Base-by-base conservation (phyloP, 805 yeast genomes). In the Yamadazyma ubonensis region DNA sequence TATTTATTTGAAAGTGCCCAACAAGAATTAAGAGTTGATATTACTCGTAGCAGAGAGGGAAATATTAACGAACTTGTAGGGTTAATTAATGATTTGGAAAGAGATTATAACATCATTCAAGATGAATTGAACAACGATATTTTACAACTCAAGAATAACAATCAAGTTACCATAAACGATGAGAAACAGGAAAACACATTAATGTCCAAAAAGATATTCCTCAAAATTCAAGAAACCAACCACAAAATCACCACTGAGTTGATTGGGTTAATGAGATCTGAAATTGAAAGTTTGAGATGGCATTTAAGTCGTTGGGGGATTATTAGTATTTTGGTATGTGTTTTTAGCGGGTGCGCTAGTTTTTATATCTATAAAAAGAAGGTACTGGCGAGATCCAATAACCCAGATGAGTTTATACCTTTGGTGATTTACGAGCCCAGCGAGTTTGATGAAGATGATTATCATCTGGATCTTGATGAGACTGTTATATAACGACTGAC, bases 1-100 rank as follows among this genome's bases (percentile, higher is more conserved):
- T 93, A 91, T 55, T 63, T 93, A 10, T 90, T 88, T 58, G 91
- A 89, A 56, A 95, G 96, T 22, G 96, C 96, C 0, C 87, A 87
- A 45, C 83, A 90, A 39, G 98, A 91, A 58, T 63, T 91, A 26
- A 63, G 83, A 35, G 86, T 84, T 32, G 96, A 89, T 51, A 77
- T 89, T 17, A 79, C 83, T 29, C 73, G 81, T 29, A 75, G 83
- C 21, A 67, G 97, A 48, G 89, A 83, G 46, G 66, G 70, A 9
- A 86, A 86, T 45, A 68, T 84, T 39, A 81, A 80, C 48, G 83
- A 81, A 38, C 70, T 83, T 38, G 79, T 83, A 16, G 75, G 79
- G 43, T 78, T 80, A 33, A 75, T 84, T 29, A 81, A 84, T 43
- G 75, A 79, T 6, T 56, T 91, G 32, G 87, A 86, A 47, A 70